Evolutionary conservation across 805 yeast species (phyloP).

Genomic region (Suhomyces canberraensis): DNA sequence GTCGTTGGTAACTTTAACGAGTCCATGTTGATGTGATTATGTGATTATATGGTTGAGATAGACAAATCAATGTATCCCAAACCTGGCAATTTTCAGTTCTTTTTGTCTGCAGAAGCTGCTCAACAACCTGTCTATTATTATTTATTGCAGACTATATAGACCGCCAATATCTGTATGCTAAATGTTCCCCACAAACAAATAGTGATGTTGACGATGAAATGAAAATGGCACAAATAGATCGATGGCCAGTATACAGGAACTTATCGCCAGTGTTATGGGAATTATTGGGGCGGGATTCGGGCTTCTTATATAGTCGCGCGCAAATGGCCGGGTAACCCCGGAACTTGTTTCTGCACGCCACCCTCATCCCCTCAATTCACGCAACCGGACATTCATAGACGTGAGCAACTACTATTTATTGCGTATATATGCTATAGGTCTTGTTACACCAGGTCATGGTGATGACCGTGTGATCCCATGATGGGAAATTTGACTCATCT

Average conservation of each 20-base stretch:
- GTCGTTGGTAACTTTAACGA: constrained; percentile 73
- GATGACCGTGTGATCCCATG: no score
- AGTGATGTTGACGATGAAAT: background rate
- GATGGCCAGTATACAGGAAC: constrained; percentile 4
- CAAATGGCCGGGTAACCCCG: constrained; percentile 21
- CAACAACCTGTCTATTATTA: constrained; percentile 6
- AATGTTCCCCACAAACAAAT: constrained; percentile 7
- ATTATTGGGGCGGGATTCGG: constrained; percentile 10
- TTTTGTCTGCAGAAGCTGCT: constrained; percentile 2
- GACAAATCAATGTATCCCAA: constrained; percentile 45
- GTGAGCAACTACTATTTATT: constrained; percentile 1
- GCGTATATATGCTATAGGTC: constrained; percentile 3
- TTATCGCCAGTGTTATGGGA: constrained; percentile 3
- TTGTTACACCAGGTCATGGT: no score
- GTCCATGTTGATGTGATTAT: constrained; percentile 49
- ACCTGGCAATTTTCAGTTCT: constrained; percentile 1
- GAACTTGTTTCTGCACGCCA: background rate
- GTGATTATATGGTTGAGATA: constrained; percentile 21
- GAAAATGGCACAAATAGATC: constrained; percentile 2
- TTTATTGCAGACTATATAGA: constrained; percentile 8
- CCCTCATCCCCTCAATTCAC: constrained; percentile 5
- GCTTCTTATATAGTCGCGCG: constrained; percentile 22
- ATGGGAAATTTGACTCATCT: no score
- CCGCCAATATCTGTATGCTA: constrained; percentile 1
- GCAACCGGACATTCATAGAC: background rate